These are phyloP conservation scores for Gamsiella multidivaricata DNA, from an alignment of 192 early-diverging fungal species.

Conservation along the genomic window DNA sequence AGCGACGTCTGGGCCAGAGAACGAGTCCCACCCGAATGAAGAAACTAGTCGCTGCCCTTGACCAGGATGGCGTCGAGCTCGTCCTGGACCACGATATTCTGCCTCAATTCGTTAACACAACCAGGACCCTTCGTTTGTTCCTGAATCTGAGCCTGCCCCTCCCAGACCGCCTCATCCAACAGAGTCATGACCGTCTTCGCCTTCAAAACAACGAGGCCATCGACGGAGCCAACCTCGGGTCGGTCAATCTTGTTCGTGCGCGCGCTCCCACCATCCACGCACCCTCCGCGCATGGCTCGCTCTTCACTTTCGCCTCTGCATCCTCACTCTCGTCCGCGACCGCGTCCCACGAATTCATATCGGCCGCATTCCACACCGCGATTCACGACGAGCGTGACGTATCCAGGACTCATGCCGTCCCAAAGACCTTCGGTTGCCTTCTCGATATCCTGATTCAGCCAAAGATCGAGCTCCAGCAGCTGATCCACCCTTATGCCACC, in stretches of 20 bases:
- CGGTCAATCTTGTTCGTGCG: not conserved
- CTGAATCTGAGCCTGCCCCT: conserved; percentile 11
- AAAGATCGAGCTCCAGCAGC: conserved; percentile 5
- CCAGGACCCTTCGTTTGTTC: conserved; percentile 6
- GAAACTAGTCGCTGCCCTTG: not conserved
- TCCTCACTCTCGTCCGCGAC: not conserved
- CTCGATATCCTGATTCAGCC: conserved; percentile 31
- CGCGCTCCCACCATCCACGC: not conserved
- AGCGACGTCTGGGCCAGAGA: not conserved
- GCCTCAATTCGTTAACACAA: conserved; percentile 28
- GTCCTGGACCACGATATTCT: conserved; percentile 18
- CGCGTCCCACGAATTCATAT: not conserved
- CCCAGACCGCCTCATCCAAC: conserved; percentile 6
- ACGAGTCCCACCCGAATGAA: not conserved
- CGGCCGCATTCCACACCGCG: conserved; percentile 17
- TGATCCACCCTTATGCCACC: conserved; percentile 35
- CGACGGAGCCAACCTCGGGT: not conserved
- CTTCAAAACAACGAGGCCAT: not conserved
- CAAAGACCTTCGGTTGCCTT: conserved; percentile 33
- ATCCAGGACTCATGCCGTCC: conserved; percentile 10
- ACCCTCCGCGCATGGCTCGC: conserved; percentile 4
- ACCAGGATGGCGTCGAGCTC: conserved; percentile 17
- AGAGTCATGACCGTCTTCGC: not conserved
- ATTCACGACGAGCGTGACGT: conserved; percentile 6
- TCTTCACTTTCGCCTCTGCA: not conserved